These are phyloP conservation scores for Agaricus sinodeliciosus DNA, from an alignment of 768 basidiomycete species.

Conservation along the genomic window DNA sequence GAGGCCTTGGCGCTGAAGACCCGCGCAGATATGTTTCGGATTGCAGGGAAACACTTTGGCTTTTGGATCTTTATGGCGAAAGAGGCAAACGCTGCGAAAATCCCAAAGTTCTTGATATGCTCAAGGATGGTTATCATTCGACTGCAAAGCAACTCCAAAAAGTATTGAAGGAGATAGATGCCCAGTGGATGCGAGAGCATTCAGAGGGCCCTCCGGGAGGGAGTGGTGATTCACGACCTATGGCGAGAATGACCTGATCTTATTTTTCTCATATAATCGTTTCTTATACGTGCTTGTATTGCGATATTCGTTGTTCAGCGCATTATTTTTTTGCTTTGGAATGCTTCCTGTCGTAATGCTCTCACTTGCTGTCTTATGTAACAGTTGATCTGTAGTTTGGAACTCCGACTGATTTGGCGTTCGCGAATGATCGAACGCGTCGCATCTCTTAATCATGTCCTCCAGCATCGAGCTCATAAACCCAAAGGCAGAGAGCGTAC, in stretches of 20 bases:
- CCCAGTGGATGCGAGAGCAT: conserved; percentile 31
- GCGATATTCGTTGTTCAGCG: background rate
- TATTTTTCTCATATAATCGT: background rate
- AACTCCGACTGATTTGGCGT: conserved; percentile 9
- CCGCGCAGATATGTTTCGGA: conserved; percentile 34
- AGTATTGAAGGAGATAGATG: conserved; percentile 43
- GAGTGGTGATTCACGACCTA: conserved; percentile 1
- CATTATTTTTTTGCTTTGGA: background rate
- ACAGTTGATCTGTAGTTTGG: background rate
- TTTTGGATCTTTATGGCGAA: conserved; percentile 52
- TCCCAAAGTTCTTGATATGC: conserved; percentile 39
- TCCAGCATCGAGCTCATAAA: conserved; percentile 94
- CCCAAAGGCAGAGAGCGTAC: conserved; percentile 91
- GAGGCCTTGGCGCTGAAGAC: conserved; percentile 39
- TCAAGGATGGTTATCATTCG: conserved; percentile 38
- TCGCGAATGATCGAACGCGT: conserved; percentile 5
- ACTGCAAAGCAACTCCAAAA: conserved; percentile 40
- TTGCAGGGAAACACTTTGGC: conserved; percentile 42
- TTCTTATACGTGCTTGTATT: background rate
- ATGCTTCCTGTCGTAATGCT: conserved; percentile 6
- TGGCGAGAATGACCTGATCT: conserved; percentile 5
- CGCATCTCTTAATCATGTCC: conserved; percentile 33
- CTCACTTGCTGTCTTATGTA: conserved; percentile 2
- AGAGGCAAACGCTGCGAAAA: conserved; percentile 44
- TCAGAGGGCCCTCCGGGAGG: conserved; percentile 6